These are phyloP conservation scores for Lentinula edodes DNA, from an alignment of 768 basidiomycete genomes.

Conservation along the genomic window DNA sequence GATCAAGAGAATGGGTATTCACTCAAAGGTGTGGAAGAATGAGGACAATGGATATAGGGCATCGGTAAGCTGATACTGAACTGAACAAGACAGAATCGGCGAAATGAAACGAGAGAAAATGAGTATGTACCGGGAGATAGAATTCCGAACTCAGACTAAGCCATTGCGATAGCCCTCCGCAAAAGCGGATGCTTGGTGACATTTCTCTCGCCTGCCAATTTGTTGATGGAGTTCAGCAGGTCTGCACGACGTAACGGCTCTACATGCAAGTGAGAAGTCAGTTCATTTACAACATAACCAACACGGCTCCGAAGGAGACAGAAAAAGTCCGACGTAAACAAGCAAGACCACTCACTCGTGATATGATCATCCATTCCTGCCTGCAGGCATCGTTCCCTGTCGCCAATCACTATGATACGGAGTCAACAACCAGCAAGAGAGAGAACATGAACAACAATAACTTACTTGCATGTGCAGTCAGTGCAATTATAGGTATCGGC, in stretches of 20 bases:
- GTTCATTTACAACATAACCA: not conserved
- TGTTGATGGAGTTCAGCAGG: slow-evolving; percentile 76
- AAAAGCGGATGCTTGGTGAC: slow-evolving; percentile 29
- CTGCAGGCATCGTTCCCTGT: slow-evolving; percentile 67
- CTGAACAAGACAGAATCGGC: not conserved
- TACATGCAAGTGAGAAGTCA: slow-evolving; percentile 65
- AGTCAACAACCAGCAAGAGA: slow-evolving; percentile 6
- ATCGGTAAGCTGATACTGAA: not conserved
- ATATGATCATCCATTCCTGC: slow-evolving; percentile 59
- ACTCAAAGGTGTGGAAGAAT: too few species aligned
- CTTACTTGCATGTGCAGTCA: slow-evolving; percentile 96
- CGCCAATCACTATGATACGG: slow-evolving; percentile 72
- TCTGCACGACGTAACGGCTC: slow-evolving; percentile 79
- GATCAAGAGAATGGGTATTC: too few species aligned
- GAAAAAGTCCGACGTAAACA: not conserved
- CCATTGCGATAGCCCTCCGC: slow-evolving; percentile 6
- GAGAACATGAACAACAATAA: slow-evolving; percentile 16
- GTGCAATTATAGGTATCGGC: slow-evolving; percentile 87
- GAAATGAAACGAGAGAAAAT: not conserved
- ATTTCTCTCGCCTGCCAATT: slow-evolving; percentile 64
- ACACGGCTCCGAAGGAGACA: not conserved
- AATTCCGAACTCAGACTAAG: not conserved
- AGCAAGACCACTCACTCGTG: slow-evolving; percentile 15
- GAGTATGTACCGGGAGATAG: not conserved
- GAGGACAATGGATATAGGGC: not conserved